Percentiles rank a stretch among this genome's conserved stretches.
Evolutionary conservation across 352 stramenopile genomes (phyloP).

Genomic region (Pythium vanterpoolii): DNA sequence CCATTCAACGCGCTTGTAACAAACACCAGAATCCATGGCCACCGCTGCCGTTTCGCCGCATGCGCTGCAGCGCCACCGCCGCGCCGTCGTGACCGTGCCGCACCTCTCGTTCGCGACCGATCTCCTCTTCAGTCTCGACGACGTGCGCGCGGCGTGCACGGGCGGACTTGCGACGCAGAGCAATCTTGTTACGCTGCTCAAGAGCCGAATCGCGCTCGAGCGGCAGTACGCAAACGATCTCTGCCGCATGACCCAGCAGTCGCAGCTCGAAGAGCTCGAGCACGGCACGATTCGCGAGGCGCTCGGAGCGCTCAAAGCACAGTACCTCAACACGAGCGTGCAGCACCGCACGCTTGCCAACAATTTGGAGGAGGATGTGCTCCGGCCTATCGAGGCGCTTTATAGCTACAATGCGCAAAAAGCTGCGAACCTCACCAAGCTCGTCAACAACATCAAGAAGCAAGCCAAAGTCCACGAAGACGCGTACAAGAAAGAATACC

Average conservation of each 20-base stretch:
- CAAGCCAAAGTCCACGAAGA: slow-evolving; percentile 73
- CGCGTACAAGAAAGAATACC: slow-evolving; percentile 68
- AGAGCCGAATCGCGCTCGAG: slow-evolving; percentile 69
- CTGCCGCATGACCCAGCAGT: slow-evolving; percentile 53
- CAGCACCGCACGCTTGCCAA: slow-evolving; percentile 69
- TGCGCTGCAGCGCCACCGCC: not conserved
- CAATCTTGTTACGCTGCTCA: slow-evolving; percentile 63
- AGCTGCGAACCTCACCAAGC: slow-evolving; percentile 49
- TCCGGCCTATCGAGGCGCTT: slow-evolving; percentile 64
- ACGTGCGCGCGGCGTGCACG: slow-evolving; percentile 46
- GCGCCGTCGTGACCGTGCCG: slow-evolving; percentile 22
- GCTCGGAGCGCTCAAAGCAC: slow-evolving; percentile 52
- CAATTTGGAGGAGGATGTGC: slow-evolving; percentile 75
- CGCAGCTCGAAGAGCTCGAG: slow-evolving; percentile 54
- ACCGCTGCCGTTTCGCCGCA: slow-evolving; percentile 4
- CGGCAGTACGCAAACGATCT: slow-evolving; percentile 69
- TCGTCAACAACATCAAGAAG: slow-evolving; percentile 70
- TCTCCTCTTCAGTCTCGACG: slow-evolving; percentile 75
- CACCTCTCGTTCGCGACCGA: slow-evolving; percentile 69
- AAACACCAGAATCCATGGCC: not conserved
- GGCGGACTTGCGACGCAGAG: slow-evolving; percentile 47
- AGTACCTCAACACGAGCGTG: slow-evolving; percentile 83
- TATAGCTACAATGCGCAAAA: slow-evolving; percentile 52
- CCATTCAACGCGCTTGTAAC: not conserved
- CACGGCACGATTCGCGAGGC: slow-evolving; percentile 52